phyloP scores from a whole-genome alignment of 2,329 filamentous ascomycete genomes.

The Paraphoma chrysanthemicola region DNA sequence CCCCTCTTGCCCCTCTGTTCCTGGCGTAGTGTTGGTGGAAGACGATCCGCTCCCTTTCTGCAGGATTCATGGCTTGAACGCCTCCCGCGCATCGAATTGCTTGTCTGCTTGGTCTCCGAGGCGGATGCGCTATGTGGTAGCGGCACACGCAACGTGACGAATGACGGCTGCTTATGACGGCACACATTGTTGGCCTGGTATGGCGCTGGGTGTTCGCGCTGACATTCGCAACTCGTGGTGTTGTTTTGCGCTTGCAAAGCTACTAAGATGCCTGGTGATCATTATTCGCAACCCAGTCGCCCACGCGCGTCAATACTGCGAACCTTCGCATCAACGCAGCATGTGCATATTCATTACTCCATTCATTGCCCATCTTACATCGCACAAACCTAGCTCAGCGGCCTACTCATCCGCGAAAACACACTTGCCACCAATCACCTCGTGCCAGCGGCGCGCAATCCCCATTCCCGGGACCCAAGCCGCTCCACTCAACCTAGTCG shows the following conservation, averaged over 20 bases:
- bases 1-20: background rate
- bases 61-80: conserved; percentile 3
- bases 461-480: background rate
- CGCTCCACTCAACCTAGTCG: background rate
- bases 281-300: background rate
- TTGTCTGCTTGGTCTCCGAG: background rate
- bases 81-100: background rate
- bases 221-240: background rate
- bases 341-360: too few species aligned
- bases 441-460: background rate
- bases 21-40: background rate
- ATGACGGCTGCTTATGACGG: background rate
- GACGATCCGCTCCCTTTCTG: conserved; percentile 1
- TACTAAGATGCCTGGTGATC: background rate
- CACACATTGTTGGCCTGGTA: background rate
- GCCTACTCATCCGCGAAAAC: background rate
- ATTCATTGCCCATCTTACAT: background rate
- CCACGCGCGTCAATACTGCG: too few species aligned
- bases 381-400: too few species aligned
- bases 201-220: background rate
- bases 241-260: background rate
- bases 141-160: background rate
- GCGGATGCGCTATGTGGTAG: background rate
- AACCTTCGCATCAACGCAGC: too few species aligned
- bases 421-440: background rate